Evolutionary conservation across 257 asterid species (phyloP), one percentile per base, ranked within the genome.

Genomic region (Oldenlandia corymbosa): DNA sequence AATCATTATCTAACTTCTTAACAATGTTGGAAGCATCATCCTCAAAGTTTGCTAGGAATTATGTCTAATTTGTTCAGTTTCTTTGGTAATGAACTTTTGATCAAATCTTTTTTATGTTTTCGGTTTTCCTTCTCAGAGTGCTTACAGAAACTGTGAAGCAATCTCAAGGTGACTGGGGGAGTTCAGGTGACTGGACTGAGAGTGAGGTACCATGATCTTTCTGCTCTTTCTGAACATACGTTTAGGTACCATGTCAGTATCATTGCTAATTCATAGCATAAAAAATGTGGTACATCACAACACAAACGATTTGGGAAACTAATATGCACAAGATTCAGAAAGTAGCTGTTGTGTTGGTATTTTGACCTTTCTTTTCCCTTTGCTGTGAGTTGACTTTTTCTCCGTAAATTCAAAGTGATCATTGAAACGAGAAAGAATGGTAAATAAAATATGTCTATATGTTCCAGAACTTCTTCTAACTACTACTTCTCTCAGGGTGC

Each of bases 111-210:
- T 34, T 9, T 20, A 16, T n/a, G n/a, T n/a, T 32, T 37, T 32
- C 28, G 32, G 23, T 37, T 45, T 28, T 72, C 60, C 64, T 68
- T 65, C 50, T 49, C 86, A 91, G 96, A 76, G 56, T 91, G 74
- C 87, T 91, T 34, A 91, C 94, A 0, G 94, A 86, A 75, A 76
- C 94, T 36, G 90, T 63, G 57, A 83, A 76, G 76, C 95, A 84
- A 79, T 80, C 94, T 73, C 96, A 80, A 68, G 81, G 64, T 62
- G 80, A 77, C 41, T 79, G 85, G 88, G 73, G 82, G 62, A 66
- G 76, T 69, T 80, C 88, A 21, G 80, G 81, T 74, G 90, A 88
- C 79, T 91, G 98, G 98, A 71, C 66, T 67, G 90, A 88, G 78
- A 70, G 83, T 34, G 94, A 91, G 95, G 98, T 91, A n/a, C n/a